phyloP scores from a whole-genome alignment of 2,329 filamentous ascomycete genomes.

The Ciborinia camelliae region DNA sequence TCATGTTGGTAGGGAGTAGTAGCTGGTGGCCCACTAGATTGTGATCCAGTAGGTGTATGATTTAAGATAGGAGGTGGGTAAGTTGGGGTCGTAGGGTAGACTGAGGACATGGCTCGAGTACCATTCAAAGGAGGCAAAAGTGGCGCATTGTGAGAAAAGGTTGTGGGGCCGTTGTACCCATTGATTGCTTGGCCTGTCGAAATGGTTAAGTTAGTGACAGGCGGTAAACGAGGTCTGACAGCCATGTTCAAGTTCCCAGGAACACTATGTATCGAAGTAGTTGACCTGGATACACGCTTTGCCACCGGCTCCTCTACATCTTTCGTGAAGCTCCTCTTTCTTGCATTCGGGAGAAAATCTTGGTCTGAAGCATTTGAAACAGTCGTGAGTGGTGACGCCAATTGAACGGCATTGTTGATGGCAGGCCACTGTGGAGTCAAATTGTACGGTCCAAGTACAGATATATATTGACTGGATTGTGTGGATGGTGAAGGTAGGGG shows the following conservation, averaged over 20 bases:
- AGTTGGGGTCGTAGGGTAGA: conserved; percentile 57
- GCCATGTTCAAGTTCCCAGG: conserved; percentile 22
- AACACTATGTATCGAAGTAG: conserved; percentile 8
- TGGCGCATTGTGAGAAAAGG: conserved; percentile 31
- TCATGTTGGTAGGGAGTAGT: conserved; percentile 7
- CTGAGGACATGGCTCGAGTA: conserved; percentile 68
- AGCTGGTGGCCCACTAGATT: conserved; percentile 14
- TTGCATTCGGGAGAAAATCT: conserved; percentile 35
- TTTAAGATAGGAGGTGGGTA: conserved; percentile 46
- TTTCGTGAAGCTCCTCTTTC: conserved; percentile 59
- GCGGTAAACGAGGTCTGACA: conserved; percentile 50
- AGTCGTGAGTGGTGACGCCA: conserved; percentile 30
- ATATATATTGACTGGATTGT: conserved; percentile 39
- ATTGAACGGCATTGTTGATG: conserved; percentile 40
- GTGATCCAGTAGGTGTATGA: conserved; percentile 33
- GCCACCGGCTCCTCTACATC: conserved; percentile 52
- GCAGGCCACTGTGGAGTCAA: conserved; percentile 36
- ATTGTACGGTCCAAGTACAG: conserved; percentile 33
- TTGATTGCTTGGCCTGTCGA: conserved; percentile 35
- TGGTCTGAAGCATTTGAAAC: conserved; percentile 41
- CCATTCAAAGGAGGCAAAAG: conserved; percentile 33
- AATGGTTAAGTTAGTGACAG: conserved; percentile 65
- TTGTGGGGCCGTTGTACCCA: conserved; percentile 26
- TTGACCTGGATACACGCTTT: conserved; percentile 43
- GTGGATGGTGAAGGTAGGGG: conserved; percentile 46